phyloP scores from a whole-genome alignment of 2,329 filamentous ascomycete species.

The Exophiala alcalophila region DNA sequence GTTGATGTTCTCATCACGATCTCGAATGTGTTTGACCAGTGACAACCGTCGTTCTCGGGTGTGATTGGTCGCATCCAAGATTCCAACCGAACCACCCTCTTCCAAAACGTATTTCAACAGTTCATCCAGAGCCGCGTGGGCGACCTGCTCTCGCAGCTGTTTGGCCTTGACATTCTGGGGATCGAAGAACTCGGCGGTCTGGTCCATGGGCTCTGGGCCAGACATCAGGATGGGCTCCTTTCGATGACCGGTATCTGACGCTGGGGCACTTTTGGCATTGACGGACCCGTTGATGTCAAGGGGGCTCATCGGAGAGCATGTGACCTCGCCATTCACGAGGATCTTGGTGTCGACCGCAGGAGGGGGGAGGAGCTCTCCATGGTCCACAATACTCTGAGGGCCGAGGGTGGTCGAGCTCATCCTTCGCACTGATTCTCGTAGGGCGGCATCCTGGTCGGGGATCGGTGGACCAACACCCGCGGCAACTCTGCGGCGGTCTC shows the following conservation, averaged over 20 bases:
- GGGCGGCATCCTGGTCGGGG: slow-evolving; percentile 38
- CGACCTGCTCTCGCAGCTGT: slow-evolving; percentile 83
- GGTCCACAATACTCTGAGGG: slow-evolving; percentile 30
- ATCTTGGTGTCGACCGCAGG: slow-evolving; percentile 53
- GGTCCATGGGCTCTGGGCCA: slow-evolving; percentile 64
- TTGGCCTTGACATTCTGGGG: slow-evolving; percentile 80
- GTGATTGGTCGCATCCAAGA: slow-evolving; percentile 96
- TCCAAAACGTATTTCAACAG: slow-evolving; percentile 83
- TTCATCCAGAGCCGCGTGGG: slow-evolving; percentile 88
- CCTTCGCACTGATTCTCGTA: slow-evolving; percentile 44
- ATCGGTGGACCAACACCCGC: slow-evolving; percentile 54
- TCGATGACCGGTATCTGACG: too few relatives aligned
- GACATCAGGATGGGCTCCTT: slow-evolving; percentile 28
- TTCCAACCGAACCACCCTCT: slow-evolving; percentile 82
- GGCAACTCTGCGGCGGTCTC: slow-evolving; percentile 79
- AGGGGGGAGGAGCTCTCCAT: slow-evolving; percentile 38
- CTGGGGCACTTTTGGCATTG: slow-evolving; percentile 5
- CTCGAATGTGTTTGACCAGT: slow-evolving; percentile 77
- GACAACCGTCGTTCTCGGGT: slow-evolving; percentile 80
- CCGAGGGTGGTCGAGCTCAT: slow-evolving; percentile 41
- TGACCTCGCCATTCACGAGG: slow-evolving; percentile 54
- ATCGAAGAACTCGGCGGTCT: slow-evolving; percentile 92
- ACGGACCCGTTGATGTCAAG: slow-evolving; percentile 16
- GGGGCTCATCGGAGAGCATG: slow-evolving; percentile 19
- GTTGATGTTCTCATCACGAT: slow-evolving; percentile 75